Base-by-base conservation (phyloP, 2,329 filamentous ascomycete genomes). In the Helminthosporium solani region DNA sequence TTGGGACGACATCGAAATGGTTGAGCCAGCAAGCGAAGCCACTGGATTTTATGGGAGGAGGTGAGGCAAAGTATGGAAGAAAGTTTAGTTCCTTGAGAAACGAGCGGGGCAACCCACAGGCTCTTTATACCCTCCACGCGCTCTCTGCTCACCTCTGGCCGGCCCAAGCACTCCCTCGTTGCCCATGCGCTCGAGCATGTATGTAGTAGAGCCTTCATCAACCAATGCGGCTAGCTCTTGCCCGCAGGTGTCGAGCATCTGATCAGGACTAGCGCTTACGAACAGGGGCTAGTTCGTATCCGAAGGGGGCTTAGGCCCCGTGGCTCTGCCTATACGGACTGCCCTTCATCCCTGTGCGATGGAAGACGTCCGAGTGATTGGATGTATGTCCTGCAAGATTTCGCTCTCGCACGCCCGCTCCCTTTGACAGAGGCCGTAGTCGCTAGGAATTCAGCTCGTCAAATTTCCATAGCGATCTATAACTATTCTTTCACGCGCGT, bases 241-340 rank as follows among this genome's bases (percentile, higher is more conserved):
- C 8, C 7, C 11, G n/a, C 9, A n/a, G n/a, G 4, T 15, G 18
- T 15, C 25, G 19, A 25, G 34, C 25, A 11, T 40, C 27, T 11
- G 11, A 47, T 23, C 34, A 15, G 28, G 44, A 18, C 39, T 47
- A 47, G 44, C 34, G 44, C 44, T 39, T 42, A 42, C 30, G 11
- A 3, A 19, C 21, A 12, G 14, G 3, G n/a, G 35, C 34, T 45
- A 38, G 44, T 33, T n/a, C n/a, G n/a, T n/a, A n/a, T n/a, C 23
- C 36, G 16, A 31, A 46, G 30, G 30, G 7, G 43, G 43, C 43
- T 46, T 46, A 46, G 44, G 23, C 23, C 23, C 23, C 23, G 9
- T 25, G 23, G 9, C 23, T 9, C 23, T 9, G 5, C 6, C 23
- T 25, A 9, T 25, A 9, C 23, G 23, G 23, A 5, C 23, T 25